Evolutionary conservation across 306 rosid species (phyloP).

Genomic region (Myrica gale): DNA sequence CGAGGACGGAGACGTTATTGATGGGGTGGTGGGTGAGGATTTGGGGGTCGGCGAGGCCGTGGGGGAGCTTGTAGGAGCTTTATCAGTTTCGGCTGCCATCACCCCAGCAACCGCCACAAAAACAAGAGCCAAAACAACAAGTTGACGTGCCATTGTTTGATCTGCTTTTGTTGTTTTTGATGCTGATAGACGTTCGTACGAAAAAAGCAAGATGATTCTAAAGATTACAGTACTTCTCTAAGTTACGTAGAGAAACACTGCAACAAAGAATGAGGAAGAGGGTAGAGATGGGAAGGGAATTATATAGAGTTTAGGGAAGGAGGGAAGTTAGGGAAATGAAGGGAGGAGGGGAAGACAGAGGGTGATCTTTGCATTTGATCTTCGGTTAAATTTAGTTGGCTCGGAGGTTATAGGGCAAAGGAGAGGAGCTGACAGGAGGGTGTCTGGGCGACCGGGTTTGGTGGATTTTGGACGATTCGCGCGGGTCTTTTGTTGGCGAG

Average conservation of each 20-base stretch:
- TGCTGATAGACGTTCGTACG: background rate
- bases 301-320: conserved; percentile 23
- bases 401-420: background rate
- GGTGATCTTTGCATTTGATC: too few relatives aligned
- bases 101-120: conserved; percentile 36
- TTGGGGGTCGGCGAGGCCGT: conserved; percentile 30
- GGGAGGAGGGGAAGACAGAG: conserved; percentile 21
- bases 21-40: conserved; percentile 20
- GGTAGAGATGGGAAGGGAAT: background rate
- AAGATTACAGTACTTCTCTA: conserved; percentile 44
- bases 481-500: background rate
- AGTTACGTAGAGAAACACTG: conserved; percentile 45
- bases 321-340: conserved; percentile 17
- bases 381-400: background rate
- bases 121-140: conserved; percentile 43
- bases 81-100: conserved; percentile 20
- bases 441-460: background rate
- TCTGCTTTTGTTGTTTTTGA: background rate
- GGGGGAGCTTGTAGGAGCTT: conserved; percentile 40
- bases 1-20: conserved; percentile 3
- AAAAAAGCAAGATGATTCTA: conserved; percentile 12
- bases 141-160: conserved; percentile 31
- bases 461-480: background rate
- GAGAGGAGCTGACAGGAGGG: background rate
- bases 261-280: conserved; percentile 31